These are phyloP conservation scores for Ephemerocybe angulata DNA, from an alignment of 768 basidiomycete genomes.

Conservation along the genomic window DNA sequence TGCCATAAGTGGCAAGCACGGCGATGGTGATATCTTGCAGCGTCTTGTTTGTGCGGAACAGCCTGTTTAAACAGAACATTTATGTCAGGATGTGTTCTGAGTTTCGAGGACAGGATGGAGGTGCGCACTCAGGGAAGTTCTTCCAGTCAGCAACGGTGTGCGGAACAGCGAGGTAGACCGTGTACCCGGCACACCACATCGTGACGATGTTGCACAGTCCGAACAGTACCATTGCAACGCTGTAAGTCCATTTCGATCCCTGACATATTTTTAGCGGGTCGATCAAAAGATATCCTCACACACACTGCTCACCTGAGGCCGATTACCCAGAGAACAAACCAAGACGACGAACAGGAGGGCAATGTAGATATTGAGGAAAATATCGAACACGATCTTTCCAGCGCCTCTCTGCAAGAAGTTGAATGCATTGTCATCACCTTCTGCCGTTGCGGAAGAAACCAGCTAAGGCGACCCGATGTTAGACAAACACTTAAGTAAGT, in stretches of 20 bases:
- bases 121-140: slow-evolving; percentile 63
- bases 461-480: too few relatives aligned
- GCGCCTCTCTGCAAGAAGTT: slow-evolving; percentile 73
- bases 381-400: slow-evolving; percentile 68
- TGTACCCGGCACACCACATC: slow-evolving; percentile 88
- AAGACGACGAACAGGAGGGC: slow-evolving; percentile 76
- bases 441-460: slow-evolving; percentile 72
- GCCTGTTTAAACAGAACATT: slow-evolving; percentile 37
- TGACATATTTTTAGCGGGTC: slow-evolving; percentile 19
- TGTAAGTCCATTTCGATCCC: slow-evolving; percentile 87
- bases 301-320: slow-evolving; percentile 56
- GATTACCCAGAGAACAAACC: slow-evolving; percentile 88
- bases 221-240: slow-evolving; percentile 70
- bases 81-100: too few relatives aligned
- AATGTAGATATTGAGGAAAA: slow-evolving; percentile 81
- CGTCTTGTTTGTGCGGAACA: slow-evolving; percentile 62
- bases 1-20: slow-evolving; percentile 70
- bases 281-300: not conserved
- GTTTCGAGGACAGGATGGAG: too few relatives aligned
- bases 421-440: slow-evolving; percentile 63
- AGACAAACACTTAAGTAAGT: slow-evolving; percentile 13
- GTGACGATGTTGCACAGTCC: slow-evolving; percentile 76
- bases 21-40: slow-evolving; percentile 85
- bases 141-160: slow-evolving; percentile 75
- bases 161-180: slow-evolving; percentile 81